These are phyloP conservation scores for Casaregolazyma lundiana DNA, from an alignment of 1,139 yeast genomes.

Conservation along the genomic window DNA sequence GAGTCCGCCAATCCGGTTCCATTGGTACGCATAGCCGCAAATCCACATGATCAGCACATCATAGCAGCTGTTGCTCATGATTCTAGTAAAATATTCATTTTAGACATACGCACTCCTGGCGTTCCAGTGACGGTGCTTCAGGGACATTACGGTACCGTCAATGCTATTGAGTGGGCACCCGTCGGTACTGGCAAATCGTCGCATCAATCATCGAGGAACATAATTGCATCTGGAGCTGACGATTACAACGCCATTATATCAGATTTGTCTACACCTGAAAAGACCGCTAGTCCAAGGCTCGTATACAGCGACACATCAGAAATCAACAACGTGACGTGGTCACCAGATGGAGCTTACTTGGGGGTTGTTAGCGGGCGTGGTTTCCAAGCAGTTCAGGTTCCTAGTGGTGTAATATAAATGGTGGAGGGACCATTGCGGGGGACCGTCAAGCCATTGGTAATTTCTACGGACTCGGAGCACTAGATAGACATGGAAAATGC, in stretches of 20 bases:
- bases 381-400: constrained; percentile 62
- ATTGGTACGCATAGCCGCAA: constrained; percentile 67
- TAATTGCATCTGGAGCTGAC: constrained; percentile 74
- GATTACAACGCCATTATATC: constrained; percentile 87
- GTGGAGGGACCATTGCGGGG: neutral
- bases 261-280: constrained; percentile 49
- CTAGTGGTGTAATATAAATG: neutral
- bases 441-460: neutral
- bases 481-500: neutral
- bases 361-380: constrained; percentile 79
- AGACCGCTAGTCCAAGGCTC: constrained; percentile 38
- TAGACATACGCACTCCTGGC: constrained; percentile 89
- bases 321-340: constrained; percentile 76
- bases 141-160: constrained; percentile 65
- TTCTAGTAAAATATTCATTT: constrained; percentile 59
- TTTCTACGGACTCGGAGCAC: no score
- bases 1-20: constrained; percentile 64
- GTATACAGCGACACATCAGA: constrained; percentile 62
- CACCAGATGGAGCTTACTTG: constrained; percentile 68
- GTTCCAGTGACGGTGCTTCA: constrained; percentile 64
- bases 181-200: constrained; percentile 29
- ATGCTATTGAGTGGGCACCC: constrained; percentile 84
- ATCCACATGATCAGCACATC: constrained; percentile 72
- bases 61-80: constrained; percentile 78
- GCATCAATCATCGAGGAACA: constrained; percentile 38